Percentiles rank a stretch among this genome's conserved stretches.
These are phyloP conservation scores for Xylariaceae sp. DNA, from an alignment of 2,329 filamentous ascomycete genomes.

Conservation along the genomic window DNA sequence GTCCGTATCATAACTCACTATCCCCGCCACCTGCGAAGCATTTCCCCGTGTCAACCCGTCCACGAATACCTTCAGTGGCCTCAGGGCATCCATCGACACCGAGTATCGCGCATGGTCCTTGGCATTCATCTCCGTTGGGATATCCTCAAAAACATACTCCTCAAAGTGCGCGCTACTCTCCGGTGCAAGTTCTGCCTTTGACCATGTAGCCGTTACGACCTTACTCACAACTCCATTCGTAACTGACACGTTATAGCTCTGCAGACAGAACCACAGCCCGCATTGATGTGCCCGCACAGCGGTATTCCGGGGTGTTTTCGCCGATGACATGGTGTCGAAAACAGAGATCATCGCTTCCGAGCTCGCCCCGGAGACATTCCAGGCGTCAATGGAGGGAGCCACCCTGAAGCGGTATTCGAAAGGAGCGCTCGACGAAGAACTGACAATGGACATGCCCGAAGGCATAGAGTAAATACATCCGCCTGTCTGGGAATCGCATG, in stretches of 20 bases:
- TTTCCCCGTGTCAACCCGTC: conserved; percentile 30
- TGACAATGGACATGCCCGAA: conserved; percentile 27
- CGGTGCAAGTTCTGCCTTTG: conserved; percentile 26
- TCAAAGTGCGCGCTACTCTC: conserved; percentile 25
- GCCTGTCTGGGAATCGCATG: conserved; percentile 16
- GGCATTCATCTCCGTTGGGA: conserved; percentile 29
- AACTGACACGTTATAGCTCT: conserved; percentile 29
- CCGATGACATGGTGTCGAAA: conserved; percentile 34
- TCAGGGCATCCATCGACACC: conserved; percentile 31
- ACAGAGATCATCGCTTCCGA: conserved; percentile 31
- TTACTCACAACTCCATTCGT: conserved; percentile 29
- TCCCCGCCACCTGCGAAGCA: conserved; percentile 27
- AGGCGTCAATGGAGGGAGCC: conserved; percentile 23
- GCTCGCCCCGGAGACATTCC: conserved; percentile 14
- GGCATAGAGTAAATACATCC: conserved; percentile 30
- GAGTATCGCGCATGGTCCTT: conserved; percentile 27
- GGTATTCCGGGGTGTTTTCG: conserved; percentile 20
- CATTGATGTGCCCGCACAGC: conserved; percentile 30
- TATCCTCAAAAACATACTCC: conserved; percentile 32
- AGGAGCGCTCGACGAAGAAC: conserved; percentile 14
- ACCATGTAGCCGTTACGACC: conserved; percentile 27
- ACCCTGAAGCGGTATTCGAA: conserved; percentile 31
- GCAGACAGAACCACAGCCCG: conserved; percentile 36
- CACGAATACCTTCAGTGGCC: conserved; percentile 31
- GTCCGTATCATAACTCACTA: conserved; percentile 34